Percentiles rank a stretch among this genome's conserved stretches.
Conservation (phyloP, 257 asterid genomes). For the Rehmannia glutinosa region DNA sequence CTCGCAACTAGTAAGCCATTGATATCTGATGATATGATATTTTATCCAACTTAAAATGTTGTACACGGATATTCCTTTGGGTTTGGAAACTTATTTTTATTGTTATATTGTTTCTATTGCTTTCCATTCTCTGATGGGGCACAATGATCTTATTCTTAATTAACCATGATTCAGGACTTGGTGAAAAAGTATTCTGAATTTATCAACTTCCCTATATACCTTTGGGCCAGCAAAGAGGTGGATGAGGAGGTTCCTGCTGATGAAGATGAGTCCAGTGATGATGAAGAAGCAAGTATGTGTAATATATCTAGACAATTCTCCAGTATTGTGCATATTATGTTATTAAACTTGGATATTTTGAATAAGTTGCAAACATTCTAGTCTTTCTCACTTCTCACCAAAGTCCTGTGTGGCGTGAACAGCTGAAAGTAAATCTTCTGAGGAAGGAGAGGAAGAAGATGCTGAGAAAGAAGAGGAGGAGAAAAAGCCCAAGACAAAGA, state of each 20-base stretch:
- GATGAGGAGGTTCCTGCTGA: conserved; percentile 92
- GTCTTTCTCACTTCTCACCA: conserved; percentile 10
- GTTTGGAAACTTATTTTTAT: neutral
- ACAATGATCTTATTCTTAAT: neutral
- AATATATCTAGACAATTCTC: neutral
- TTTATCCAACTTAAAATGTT: neutral
- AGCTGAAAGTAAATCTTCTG: conserved; percentile 73
- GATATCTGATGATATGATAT: neutral
- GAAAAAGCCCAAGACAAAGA: conserved; percentile 78
- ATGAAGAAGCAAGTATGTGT: conserved; percentile 62
- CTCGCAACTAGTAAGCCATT: neutral
- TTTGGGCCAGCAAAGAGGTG: conserved; percentile 90
- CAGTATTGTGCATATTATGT: neutral
- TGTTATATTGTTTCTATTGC: neutral
- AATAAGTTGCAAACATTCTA: neutral
- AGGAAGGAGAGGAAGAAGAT: conserved; percentile 69
- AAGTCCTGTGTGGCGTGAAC: conserved; percentile 20
- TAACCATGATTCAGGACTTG: conserved; percentile 51
- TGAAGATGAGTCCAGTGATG: conserved; percentile 68
- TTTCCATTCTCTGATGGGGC: neutral
- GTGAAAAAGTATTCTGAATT: conserved; percentile 88
- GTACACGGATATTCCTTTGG: neutral
- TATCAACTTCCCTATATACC: conserved; percentile 84
- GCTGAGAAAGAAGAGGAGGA: conserved; percentile 67
- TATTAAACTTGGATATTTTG: neutral